Evolutionary conservation across 208 protist species (phyloP), one percentile per base, ranked within the genome.

Genomic region (Porcisia hertigi): DNA sequence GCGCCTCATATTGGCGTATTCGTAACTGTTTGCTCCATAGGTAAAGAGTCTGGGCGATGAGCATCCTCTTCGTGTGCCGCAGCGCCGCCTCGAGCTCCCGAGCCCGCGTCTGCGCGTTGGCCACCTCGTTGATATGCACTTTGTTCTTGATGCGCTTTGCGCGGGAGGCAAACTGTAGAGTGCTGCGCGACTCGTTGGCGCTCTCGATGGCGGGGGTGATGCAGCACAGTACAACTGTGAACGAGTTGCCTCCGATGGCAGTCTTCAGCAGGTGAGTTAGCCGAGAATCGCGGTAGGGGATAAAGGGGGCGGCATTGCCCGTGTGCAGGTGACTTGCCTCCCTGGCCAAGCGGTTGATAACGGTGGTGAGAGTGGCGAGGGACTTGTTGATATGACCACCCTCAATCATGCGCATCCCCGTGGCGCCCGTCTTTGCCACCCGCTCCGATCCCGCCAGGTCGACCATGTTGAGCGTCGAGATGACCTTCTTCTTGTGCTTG

Each of bases 171-270:
- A 96, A 96, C 71, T 92, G 89, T 59, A 96, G 76, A 45, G 89
- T 96, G 77, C 92, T 93, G 64, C 89, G 89, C 49, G 88, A 91
- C 83, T 96, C 92, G 70, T 91, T 85, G 5, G 81, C 82, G 71
- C 87, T 84, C 64, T 92, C 84, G 3, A 87, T 41, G 7, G 92
- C 83, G 4, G 88, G 83, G 5, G 90, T 89, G 57, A 94, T 81
- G 85, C 93, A 96, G 79, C 86, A 93, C 52, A 98, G 83, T 58
- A 98, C 82, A 43, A 74, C 80, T 2, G 94, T 98, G 87, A 98
- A 98, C 11, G 97, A 98, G 86, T 99, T 99, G 47, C 99, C 99
- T 45, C 93, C 93, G 71, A 97, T 88, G 45, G 94, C 87, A 2
- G 90, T 95, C 73, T 98, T 98, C 64, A 99, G 93, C 18, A 98